Percentiles rank a stretch among this genome's conserved stretches.
Conservation (phyloP, 345 rosid species). For the Moricandia moricandioides region DNA sequence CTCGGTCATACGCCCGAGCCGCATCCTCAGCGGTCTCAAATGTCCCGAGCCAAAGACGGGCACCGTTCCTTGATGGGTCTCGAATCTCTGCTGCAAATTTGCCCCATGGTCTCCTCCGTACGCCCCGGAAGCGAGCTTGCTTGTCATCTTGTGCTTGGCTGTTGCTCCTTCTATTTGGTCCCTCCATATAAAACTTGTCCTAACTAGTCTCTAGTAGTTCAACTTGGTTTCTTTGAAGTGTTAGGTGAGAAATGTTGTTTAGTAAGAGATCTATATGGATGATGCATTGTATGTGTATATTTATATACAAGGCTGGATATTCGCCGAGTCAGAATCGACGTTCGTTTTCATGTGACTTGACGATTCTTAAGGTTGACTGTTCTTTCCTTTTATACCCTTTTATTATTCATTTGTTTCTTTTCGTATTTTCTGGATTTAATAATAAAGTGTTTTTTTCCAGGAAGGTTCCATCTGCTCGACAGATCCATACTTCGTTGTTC, state of each 20-base stretch:
- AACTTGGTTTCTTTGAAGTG: slow-evolving; percentile 19
- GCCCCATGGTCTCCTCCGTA: slow-evolving; percentile 78
- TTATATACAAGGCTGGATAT: slow-evolving; percentile 16
- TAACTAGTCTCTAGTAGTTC: slow-evolving; percentile 7
- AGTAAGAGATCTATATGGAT: slow-evolving; percentile 2
- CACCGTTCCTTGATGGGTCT: slow-evolving; percentile 64
- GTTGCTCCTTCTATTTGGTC: slow-evolving; percentile 32
- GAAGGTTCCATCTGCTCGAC: slow-evolving; percentile 26
- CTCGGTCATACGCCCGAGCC: slow-evolving; percentile 77
- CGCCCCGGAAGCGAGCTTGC: slow-evolving; percentile 53
- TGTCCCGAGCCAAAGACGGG: slow-evolving; percentile 84
- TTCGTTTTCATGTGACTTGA: slow-evolving; percentile 34
- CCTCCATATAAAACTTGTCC: slow-evolving; percentile 20
- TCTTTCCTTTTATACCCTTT: slow-evolving; percentile 9
- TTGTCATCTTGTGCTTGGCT: slow-evolving; percentile 33
- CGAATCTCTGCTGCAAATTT: slow-evolving; percentile 89
- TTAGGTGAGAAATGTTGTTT: slow-evolving; percentile 4
- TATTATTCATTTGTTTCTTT: neutral
- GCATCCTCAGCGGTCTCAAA: slow-evolving; percentile 75
- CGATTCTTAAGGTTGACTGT: slow-evolving; percentile 37
- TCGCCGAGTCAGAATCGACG: slow-evolving; percentile 36
- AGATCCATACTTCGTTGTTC: slow-evolving; percentile 1
- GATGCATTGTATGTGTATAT: slow-evolving; percentile 23
- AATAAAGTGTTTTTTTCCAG: neutral
- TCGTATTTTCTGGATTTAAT: neutral